Conservation (phyloP, 257 asterid genomes). For the Solanum sejunctum region DNA sequence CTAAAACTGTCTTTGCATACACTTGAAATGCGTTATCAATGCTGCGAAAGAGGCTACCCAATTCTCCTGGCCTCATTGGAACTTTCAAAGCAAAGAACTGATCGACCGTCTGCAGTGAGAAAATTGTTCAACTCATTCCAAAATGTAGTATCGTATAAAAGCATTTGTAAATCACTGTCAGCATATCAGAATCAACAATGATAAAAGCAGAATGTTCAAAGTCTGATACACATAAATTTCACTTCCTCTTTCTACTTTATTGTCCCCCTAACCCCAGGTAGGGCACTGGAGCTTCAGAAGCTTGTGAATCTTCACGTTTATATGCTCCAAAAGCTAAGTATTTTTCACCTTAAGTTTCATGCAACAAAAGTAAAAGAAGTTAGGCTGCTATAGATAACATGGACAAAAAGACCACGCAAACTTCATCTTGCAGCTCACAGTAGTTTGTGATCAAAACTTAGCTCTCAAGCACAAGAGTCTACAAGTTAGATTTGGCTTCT, state of each 20-base stretch:
- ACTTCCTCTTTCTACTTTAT: neutral
- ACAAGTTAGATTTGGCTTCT: neutral
- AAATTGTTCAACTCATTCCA: neutral
- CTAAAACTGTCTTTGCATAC: slow-evolving; percentile 59
- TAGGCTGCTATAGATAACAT: neutral
- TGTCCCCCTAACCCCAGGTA: neutral
- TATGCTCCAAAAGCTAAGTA: neutral
- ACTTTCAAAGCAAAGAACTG: slow-evolving; percentile 86
- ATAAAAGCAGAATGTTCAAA: neutral
- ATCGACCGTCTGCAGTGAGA: slow-evolving; percentile 81
- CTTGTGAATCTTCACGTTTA: neutral
- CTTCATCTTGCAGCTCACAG: neutral
- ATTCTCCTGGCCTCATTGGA: slow-evolving; percentile 89
- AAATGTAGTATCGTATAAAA: neutral
- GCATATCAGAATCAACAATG: neutral
- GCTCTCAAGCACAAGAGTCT: neutral
- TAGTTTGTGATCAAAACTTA: neutral
- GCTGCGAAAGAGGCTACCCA: slow-evolving; percentile 81
- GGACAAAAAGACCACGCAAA: neutral
- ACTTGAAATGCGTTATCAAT: slow-evolving; percentile 95
- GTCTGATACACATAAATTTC: neutral
- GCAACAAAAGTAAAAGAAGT: neutral
- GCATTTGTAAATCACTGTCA: neutral
- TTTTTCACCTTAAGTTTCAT: neutral
- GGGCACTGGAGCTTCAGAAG: neutral